Conservation (phyloP, 345 rosid species). For the Cardamine resedifolia region DNA sequence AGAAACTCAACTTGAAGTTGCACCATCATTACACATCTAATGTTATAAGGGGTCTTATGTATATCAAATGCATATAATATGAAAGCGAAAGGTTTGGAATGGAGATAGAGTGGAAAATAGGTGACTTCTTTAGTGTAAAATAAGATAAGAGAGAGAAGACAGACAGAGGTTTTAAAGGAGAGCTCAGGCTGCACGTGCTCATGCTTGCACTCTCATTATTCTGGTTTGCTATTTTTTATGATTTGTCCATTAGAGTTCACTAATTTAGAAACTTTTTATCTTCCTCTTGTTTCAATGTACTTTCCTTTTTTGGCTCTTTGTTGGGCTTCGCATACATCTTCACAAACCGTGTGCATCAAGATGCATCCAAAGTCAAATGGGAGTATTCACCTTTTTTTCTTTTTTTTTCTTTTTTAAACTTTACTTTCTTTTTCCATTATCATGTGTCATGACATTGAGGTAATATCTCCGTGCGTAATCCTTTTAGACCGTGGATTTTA, state of each 20-base stretch:
- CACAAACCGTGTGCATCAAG: conserved; percentile 29
- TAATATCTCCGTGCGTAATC: neutral
- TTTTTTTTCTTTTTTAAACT: neutral
- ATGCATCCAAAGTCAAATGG: conserved; percentile 35
- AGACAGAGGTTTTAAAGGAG: conserved; percentile 4
- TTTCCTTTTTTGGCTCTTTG: conserved; percentile 24
- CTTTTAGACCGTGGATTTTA: neutral
- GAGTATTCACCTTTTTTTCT: neutral
- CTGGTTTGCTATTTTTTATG: conserved; percentile 27
- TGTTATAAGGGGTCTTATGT: conserved; percentile 7
- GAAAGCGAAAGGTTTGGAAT: conserved; percentile 33
- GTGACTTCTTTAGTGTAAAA: conserved; percentile 41
- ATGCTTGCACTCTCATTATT: conserved; percentile 25
- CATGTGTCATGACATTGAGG: neutral
- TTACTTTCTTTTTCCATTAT: neutral
- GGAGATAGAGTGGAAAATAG: conserved; percentile 29
- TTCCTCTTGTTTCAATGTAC: conserved; percentile 36
- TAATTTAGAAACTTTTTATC: conserved; percentile 24
- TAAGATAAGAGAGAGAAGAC: conserved; percentile 16
- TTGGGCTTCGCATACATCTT: conserved; percentile 25
- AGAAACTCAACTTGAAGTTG: conserved; percentile 38
- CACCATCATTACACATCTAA: conserved; percentile 29
- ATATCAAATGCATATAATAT: conserved; percentile 17
- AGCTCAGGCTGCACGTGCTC: conserved; percentile 35
- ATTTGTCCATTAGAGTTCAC: conserved; percentile 34